A percentile compares a stretch with the other conserved stretches of the same genome.
Evolutionary conservation across 2,329 filamentous ascomycete genomes (phyloP).

Genomic region (Ophiostoma ulmi): DNA sequence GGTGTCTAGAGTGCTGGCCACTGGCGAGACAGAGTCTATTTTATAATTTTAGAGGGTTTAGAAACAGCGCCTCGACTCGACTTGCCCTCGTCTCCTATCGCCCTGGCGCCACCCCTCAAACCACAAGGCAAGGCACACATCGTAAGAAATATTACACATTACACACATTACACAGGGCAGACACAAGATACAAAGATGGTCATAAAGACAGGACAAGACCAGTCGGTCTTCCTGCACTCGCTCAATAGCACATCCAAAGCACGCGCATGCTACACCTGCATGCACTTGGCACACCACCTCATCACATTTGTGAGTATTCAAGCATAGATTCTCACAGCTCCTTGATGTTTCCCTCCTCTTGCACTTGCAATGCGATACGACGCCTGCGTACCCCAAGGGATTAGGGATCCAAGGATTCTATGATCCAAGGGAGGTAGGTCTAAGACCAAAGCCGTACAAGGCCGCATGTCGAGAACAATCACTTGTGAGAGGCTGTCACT

Average conservation of each 20-base stretch:
- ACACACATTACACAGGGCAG: no score
- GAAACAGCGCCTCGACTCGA: conserved; percentile 1
- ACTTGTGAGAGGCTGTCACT: conserved; percentile 2
- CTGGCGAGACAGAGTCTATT: background rate
- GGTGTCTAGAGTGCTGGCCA: background rate
- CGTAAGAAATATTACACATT: no score
- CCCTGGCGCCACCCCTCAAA: background rate
- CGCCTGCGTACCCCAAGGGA: background rate
- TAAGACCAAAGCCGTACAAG: conserved; percentile 1
- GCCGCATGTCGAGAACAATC: conserved; percentile 7
- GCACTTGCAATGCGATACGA: background rate
- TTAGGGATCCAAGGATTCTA: background rate
- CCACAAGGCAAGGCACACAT: no score
- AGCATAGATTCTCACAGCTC: no score
- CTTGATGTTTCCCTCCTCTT: background rate
- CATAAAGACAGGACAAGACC: background rate
- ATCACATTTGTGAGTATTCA: background rate
- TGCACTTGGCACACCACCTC: conserved; percentile 3
- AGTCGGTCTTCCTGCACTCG: background rate
- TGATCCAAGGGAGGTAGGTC: background rate
- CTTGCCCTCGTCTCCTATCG: conserved; percentile 2
- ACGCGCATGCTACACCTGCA: conserved; percentile 1
- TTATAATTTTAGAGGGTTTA: no score
- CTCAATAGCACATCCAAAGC: background rate
- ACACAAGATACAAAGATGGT: background rate